These are phyloP conservation scores for Colletotrichum magnum DNA, from an alignment of 2,329 filamentous ascomycete species.

Conservation along the genomic window DNA sequence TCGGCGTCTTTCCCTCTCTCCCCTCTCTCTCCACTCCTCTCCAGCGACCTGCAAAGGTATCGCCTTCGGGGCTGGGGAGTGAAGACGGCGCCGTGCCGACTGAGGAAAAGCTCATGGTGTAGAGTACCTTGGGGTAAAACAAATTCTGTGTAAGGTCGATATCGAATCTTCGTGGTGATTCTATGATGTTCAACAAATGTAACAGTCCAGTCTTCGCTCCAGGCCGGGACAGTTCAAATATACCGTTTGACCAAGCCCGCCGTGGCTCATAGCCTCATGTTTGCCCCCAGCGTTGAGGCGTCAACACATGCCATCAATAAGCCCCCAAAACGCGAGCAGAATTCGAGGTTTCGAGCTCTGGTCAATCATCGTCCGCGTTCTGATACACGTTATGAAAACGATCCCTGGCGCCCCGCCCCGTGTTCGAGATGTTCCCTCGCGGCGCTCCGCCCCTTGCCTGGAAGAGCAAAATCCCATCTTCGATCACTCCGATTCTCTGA, in stretches of 20 bases:
- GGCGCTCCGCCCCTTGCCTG: not conserved
- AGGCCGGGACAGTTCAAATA: not conserved
- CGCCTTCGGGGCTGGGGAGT: not conserved
- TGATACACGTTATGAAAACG: not conserved
- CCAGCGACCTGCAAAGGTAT: not conserved
- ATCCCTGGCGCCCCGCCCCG: not conserved
- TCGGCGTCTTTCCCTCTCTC: conserved; percentile 27
- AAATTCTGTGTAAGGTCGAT: not conserved
- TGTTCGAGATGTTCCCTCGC: too few relatives aligned
- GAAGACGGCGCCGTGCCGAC: not conserved
- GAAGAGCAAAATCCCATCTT: not conserved
- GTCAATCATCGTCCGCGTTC: not conserved
- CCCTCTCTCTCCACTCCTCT: not conserved
- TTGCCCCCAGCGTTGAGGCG: fast-evolving
- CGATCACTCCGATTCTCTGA: not conserved
- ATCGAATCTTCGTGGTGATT: too few relatives aligned
- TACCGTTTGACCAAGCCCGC: not conserved
- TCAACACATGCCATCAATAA: not conserved
- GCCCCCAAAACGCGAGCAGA: conserved; percentile 2
- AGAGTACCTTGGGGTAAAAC: not conserved
- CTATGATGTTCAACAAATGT: too few relatives aligned
- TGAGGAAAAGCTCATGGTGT: not conserved
- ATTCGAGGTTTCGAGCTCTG: not conserved
- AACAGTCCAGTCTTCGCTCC: too few relatives aligned
- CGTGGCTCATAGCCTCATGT: not conserved